phyloP scores from a whole-genome alignment of 2,329 filamentous ascomycete species.

The Penicillium sumatraense region DNA sequence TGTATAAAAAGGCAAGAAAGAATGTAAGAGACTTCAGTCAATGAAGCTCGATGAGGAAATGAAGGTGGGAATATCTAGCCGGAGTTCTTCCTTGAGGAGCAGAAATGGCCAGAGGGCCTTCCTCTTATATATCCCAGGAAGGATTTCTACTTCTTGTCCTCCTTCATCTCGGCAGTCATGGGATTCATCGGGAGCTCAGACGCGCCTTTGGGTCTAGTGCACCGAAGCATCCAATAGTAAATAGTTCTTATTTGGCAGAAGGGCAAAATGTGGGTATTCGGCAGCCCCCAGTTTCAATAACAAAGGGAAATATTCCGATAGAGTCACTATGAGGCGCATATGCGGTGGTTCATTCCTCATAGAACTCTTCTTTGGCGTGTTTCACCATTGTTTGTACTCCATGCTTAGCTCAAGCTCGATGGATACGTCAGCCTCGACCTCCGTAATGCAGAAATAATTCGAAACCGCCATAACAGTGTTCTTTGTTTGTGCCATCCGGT shows the following conservation, averaged over 20 bases:
- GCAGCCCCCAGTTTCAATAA: not conserved
- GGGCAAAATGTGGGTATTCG: not conserved
- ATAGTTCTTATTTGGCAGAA: too few relatives aligned
- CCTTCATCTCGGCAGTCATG: constrained; percentile 3
- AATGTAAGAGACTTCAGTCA: constrained; percentile 9
- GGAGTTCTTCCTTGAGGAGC: not conserved
- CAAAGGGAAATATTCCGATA: not conserved
- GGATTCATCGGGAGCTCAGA: not conserved
- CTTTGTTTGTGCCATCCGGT: not conserved
- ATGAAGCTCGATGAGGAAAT: constrained; percentile 2
- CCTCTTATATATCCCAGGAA: not conserved
- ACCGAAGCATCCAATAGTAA: not conserved
- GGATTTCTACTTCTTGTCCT: not conserved
- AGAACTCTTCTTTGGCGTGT: not conserved
- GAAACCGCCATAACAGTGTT: too few relatives aligned
- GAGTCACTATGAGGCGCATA: not conserved
- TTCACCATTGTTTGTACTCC: not conserved
- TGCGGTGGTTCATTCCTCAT: not conserved
- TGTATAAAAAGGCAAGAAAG: not conserved
- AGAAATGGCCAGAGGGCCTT: not conserved
- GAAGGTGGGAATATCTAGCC: not conserved
- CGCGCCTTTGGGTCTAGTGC: not conserved
- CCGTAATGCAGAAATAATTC: not conserved
- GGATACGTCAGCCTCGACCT: too few relatives aligned
- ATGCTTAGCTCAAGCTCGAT: not conserved